Evolutionary conservation across 768 basidiomycete genomes (phyloP).

Genomic region (Cyclocybe aegerita): DNA sequence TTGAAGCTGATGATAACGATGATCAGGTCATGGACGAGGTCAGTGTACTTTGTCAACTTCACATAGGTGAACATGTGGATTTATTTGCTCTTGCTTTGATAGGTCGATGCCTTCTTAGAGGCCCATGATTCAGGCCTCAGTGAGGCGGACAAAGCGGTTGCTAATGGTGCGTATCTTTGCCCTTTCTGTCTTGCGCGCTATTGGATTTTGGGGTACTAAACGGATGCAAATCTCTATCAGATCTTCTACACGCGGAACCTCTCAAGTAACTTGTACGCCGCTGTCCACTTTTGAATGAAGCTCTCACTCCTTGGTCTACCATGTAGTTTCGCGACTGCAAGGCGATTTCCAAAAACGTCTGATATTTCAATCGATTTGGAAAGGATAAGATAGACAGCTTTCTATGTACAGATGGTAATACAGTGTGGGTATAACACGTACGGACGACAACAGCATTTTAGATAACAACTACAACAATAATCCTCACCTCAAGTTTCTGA

Average conservation of each 20-base stretch:
- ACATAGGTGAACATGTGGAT: neutral
- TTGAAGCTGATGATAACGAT: conserved; percentile 58
- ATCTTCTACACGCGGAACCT: conserved; percentile 60
- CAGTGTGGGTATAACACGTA: neutral
- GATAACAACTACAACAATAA: too few species aligned
- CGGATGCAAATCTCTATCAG: conserved; percentile 28
- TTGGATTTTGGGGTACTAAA: neutral
- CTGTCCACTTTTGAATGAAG: neutral
- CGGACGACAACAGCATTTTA: neutral
- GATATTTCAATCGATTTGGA: conserved; percentile 2
- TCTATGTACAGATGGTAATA: conserved; percentile 22
- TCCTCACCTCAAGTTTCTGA: neutral
- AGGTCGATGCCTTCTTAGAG: conserved; percentile 94
- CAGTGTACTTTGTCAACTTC: conserved; percentile 16
- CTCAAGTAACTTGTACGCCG: conserved; percentile 36
- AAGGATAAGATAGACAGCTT: neutral
- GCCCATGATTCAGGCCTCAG: conserved; percentile 87
- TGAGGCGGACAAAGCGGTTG: conserved; percentile 75
- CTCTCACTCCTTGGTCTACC: neutral
- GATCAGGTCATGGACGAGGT: conserved; percentile 88
- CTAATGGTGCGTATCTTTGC: conserved; percentile 51
- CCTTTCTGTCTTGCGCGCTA: neutral
- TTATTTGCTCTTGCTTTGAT: conserved; percentile 4
- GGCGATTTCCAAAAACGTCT: neutral
- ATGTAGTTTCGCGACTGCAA: neutral